Conservation (phyloP, 768 basidiomycete genomes). For the Trametes meyenii region DNA sequence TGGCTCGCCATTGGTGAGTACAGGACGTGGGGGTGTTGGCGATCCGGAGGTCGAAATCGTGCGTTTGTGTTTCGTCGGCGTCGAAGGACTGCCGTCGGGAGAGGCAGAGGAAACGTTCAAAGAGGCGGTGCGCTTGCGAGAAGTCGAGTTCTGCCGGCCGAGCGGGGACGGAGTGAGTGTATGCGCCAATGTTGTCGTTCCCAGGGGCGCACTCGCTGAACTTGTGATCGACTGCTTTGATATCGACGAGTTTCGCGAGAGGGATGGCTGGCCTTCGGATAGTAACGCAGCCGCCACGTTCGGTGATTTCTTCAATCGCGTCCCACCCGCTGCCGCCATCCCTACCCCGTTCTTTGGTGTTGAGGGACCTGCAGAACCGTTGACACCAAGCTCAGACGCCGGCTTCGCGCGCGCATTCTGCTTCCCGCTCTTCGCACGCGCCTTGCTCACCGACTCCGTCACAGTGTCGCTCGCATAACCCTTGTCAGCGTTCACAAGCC, state of each 20-base stretch:
- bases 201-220: slow-evolving; percentile 27
- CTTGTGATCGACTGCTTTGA: slow-evolving; percentile 32
- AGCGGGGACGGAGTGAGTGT: not conserved
- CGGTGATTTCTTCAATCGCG: slow-evolving; percentile 16
- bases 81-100: not conserved
- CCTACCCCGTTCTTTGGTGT: not conserved
- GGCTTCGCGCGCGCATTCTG: slow-evolving; percentile 6
- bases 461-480: slow-evolving; percentile 32
- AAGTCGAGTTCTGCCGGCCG: slow-evolving; percentile 5
- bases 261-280: slow-evolving; percentile 20
- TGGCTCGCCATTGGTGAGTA: slow-evolving; percentile 23
- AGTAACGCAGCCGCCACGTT: not conserved
- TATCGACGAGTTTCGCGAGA: slow-evolving; percentile 33
- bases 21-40: slow-evolving; percentile 5
- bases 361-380: slow-evolving; percentile 7
- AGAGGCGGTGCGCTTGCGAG: slow-evolving; percentile 25
- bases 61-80: slow-evolving; percentile 18
- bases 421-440: slow-evolving; percentile 14
- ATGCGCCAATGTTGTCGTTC: not conserved
- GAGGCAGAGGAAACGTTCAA: slow-evolving; percentile 15
- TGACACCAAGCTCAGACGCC: slow-evolving; percentile 1
- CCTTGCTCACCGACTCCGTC: slow-evolving; percentile 21
- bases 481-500: slow-evolving; percentile 23
- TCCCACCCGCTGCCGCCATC: not conserved
- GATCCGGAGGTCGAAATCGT: slow-evolving; percentile 12